Conservation (phyloP, 768 basidiomycete species). For the Mycena floridula region DNA sequence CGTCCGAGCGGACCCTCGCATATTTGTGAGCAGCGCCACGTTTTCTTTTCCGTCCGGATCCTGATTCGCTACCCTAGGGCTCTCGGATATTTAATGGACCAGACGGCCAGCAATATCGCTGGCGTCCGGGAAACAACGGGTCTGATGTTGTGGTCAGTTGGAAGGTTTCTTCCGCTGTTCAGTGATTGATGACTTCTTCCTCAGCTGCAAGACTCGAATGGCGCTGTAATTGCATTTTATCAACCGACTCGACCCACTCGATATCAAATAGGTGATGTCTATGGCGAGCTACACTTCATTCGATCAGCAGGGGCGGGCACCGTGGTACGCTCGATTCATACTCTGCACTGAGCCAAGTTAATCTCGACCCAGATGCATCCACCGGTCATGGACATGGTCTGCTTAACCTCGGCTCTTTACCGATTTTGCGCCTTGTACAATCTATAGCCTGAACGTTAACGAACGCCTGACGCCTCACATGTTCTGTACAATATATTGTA, state of each 20-base stretch:
- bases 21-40: conserved; percentile 40
- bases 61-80: conserved; percentile 36
- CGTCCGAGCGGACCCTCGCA: conserved; percentile 59
- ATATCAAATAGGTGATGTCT: conserved; percentile 83
- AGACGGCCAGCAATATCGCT: conserved; percentile 74
- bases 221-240: conserved; percentile 72
- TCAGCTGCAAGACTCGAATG: conserved; percentile 69
- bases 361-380: conserved; percentile 60
- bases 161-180: neutral
- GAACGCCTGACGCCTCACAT: too few relatives aligned
- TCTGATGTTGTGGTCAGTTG: conserved; percentile 55
- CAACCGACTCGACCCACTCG: conserved; percentile 71
- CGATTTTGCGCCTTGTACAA: conserved; percentile 63
- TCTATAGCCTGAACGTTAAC: conserved; percentile 20
- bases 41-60: conserved; percentile 3
- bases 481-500: neutral
- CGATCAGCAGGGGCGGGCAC: conserved; percentile 75
- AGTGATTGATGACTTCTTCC: neutral
- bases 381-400: conserved; percentile 86
- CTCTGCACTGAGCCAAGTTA: conserved; percentile 16
- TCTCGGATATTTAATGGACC: conserved; percentile 74
- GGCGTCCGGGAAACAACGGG: conserved; percentile 60
- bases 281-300: conserved; percentile 80
- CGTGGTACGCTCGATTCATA: conserved; percentile 43
- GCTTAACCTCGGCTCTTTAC: conserved; percentile 81